Base-by-base conservation (phyloP, 805 yeast species). In the Kluyveromyces wickerhamii region DNA sequence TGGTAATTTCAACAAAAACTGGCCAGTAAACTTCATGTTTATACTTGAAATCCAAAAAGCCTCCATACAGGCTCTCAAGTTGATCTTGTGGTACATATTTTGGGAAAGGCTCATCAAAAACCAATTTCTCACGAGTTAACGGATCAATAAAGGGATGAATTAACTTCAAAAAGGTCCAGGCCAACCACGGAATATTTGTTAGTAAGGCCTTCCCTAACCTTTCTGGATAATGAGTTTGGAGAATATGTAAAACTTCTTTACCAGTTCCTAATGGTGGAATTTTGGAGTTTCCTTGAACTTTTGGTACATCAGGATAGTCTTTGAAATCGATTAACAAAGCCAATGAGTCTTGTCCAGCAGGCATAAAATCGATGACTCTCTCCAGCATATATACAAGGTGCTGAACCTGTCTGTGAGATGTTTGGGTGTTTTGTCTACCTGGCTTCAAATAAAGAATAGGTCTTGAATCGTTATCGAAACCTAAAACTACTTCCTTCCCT, bases 171-270 rank as follows among this genome's bases (percentile, higher is more conserved):
- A 92, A 92, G 7, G 95, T 79, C 84, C 95, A 83, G 5, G 88
- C 97, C 36, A 88, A 62, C 74, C 92, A 83, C 10, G 97, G 97
- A 45, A 92, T 87, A 59, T 92, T 89, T 32, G 94, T 84, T 35
- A 92, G 67, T 31, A 88, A 67, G 0, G 96, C 96, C 54, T 79
- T 81, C 25, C 99, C 99, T 40, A 92, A 68, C 50, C 99, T 74
- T 58, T 92, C 99, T 4, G 98, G 98, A 57, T 92, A 92, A 60
- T 92, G 99, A 9, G 94, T 87, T 62, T 92, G 99, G 48, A 92
- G 66, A 55, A 92, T 92, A 57, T 82, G 85, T 45, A 92, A 69
- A 21, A 89, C 97, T 61, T 87, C 95, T 54, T 88, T 79, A 22
- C 96, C 96, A 12, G 77, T 82, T 34, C 81, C 71, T 27, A 89